A percentile compares a stretch with the other conserved stretches of the same genome.
These are phyloP conservation scores for Neofusicoccum sp. DNA, from an alignment of 2,329 filamentous ascomycete species.

Conservation along the genomic window DNA sequence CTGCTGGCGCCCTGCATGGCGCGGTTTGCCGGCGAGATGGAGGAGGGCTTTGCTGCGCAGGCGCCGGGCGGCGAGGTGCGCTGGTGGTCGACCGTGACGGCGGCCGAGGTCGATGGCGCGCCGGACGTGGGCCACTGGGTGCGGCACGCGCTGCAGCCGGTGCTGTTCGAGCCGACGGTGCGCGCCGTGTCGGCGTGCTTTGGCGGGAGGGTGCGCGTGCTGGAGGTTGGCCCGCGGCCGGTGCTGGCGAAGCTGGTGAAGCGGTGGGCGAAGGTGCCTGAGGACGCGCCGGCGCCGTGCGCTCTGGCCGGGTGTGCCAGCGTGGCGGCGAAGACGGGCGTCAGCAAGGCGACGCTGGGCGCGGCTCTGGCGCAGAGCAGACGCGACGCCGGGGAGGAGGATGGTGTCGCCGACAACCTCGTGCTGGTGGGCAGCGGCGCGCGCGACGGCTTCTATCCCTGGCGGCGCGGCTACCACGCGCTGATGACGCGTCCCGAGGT, in stretches of 20 bases:
- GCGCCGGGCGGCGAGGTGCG: background rate
- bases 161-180: background rate
- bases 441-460: background rate
- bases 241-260: background rate
- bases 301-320: background rate
- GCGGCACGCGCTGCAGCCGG: background rate
- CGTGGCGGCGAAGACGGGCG: background rate
- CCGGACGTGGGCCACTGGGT: background rate
- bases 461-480: background rate
- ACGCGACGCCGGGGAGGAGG: background rate
- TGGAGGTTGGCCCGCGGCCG: background rate
- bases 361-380: background rate
- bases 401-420: background rate
- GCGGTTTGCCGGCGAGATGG: background rate
- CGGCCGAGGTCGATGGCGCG: background rate
- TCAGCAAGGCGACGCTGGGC: background rate
- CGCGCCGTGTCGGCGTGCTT: background rate
- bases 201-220: background rate
- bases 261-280: background rate
- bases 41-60: no score
- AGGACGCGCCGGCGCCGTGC: background rate
- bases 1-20: background rate
- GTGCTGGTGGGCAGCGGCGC: background rate
- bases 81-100: background rate
- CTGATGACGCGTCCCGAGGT: background rate